Evolutionary conservation across 768 basidiomycete genomes (phyloP).

Genomic region (Rhodotorula graminis): DNA sequence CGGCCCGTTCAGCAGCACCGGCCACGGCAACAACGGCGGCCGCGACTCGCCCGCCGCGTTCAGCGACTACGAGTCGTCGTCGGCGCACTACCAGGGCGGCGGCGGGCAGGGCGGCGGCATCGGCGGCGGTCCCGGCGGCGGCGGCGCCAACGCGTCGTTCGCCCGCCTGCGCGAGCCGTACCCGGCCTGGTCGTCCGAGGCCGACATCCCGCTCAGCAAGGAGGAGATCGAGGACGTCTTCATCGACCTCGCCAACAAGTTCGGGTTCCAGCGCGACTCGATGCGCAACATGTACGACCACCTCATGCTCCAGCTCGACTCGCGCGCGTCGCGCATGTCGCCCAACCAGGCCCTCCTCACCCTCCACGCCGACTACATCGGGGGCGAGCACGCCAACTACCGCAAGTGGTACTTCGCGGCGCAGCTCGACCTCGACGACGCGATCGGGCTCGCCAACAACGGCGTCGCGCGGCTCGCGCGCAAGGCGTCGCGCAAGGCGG

Average conservation of each 20-base stretch:
- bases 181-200: constrained; percentile 87
- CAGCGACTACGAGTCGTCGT: constrained; percentile 31
- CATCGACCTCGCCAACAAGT: constrained; percentile 94
- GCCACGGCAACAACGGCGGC: background rate
- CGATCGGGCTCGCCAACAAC: constrained; percentile 87
- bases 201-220: constrained; percentile 92
- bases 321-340: constrained; percentile 92
- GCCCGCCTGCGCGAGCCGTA: constrained; percentile 70
- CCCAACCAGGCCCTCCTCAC: constrained; percentile 92
- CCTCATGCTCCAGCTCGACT: constrained; percentile 94
- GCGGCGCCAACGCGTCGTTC: constrained; percentile 8
- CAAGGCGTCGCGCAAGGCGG: constrained; percentile 52
- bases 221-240: constrained; percentile 99
- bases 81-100: constrained; percentile 20
- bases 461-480: constrained; percentile 69
- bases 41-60: constrained; percentile 30
- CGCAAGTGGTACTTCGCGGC: constrained; percentile 99
- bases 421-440: constrained; percentile 96
- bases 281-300: constrained; percentile 99
- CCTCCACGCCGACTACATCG: constrained; percentile 97
- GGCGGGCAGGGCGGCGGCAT: background rate
- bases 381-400: constrained; percentile 96
- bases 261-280: constrained; percentile 92
- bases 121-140: background rate
- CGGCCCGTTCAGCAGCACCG: constrained; percentile 15